Conservation (phyloP, 495 filamentous ascomycete genomes). For the Lepidopterella palustris region DNA sequence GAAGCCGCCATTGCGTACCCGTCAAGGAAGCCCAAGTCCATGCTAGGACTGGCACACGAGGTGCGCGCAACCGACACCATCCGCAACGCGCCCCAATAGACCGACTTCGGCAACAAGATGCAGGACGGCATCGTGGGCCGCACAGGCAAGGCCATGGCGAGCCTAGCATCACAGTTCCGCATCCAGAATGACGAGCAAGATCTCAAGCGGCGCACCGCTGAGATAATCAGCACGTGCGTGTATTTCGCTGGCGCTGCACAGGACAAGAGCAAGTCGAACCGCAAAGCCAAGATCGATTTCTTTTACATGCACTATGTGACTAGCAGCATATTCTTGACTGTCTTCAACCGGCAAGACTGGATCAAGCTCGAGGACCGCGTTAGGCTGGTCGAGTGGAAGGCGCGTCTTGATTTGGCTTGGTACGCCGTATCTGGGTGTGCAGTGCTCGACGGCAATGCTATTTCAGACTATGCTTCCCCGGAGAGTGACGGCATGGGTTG, state of each 20-base stretch:
- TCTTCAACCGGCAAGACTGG: slow-evolving; percentile 42
- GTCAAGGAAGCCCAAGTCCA: slow-evolving; percentile 38
- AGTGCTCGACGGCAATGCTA: slow-evolving; percentile 46
- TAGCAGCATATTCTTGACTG: slow-evolving; percentile 55
- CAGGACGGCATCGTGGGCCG: slow-evolving; percentile 58
- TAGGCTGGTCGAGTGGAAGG: slow-evolving; percentile 70
- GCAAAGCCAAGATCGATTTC: slow-evolving; percentile 70
- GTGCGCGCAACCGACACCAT: slow-evolving; percentile 52
- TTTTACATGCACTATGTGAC: slow-evolving; percentile 69
- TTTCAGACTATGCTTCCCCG: slow-evolving; percentile 49
- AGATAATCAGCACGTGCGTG: slow-evolving; percentile 64
- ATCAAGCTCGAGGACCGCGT: slow-evolving; percentile 46
- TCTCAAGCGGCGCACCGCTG: slow-evolving; percentile 59
- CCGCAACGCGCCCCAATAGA: slow-evolving; percentile 41
- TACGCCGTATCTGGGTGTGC: slow-evolving; percentile 53
- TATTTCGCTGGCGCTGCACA: slow-evolving; percentile 60
- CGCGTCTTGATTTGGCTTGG: slow-evolving; percentile 59
- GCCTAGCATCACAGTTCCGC: slow-evolving; percentile 51
- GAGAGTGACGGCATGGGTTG: slow-evolving; percentile 36
- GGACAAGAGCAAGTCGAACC: slow-evolving; percentile 55
- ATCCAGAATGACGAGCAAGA: slow-evolving; percentile 57
- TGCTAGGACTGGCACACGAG: slow-evolving; percentile 55
- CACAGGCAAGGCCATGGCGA: slow-evolving; percentile 57
- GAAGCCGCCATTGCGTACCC: slow-evolving; percentile 35
- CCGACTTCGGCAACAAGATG: slow-evolving; percentile 58